Base-by-base conservation (phyloP, 2,329 filamentous ascomycete genomes). In the Apiospora rasikravindrae region DNA sequence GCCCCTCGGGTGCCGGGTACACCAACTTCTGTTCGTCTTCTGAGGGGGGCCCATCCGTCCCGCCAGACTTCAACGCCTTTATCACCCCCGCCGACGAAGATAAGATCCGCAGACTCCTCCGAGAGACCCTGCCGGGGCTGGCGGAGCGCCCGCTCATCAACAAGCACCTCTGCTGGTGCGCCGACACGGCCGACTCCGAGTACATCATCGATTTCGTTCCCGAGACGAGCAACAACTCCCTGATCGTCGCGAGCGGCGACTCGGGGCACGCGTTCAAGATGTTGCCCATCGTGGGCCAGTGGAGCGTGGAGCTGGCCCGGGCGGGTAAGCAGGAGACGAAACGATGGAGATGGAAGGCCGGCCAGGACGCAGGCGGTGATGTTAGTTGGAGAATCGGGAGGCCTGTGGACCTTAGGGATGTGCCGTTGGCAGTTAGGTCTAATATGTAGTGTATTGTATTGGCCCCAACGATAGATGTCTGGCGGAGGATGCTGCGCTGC, bases 201-300 rank as follows among this genome's bases (percentile, higher is more conserved):
- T 92, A 86, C 74, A 84, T 90, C 68, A 84, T 92, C 61, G 89
- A 91, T 76, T 88, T 85, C 70, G 86, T 91, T 0, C 89, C 89
- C 7, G 45, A 22, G 19, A 49, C 19, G 0, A 78, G 81, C 0
- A 87, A 83, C 1, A 80, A 81, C 1, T 85, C 83, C 0, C 81
- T 91, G 2, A 78, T 91, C 2, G 77, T 90, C 0, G 74, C 87
- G 0, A 86, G 87, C 0, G 89, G 89, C 0, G 89, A 91, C 75
- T 91, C 88, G 1, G 89, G 89, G 0, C 89, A 91, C 76, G 88
- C 86, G 0, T 90, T 90, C 78, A 91, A 91, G 79, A 89, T 91
- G 87, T 83, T 91, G 68, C 89, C 88, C 0, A 83, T 90, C 33
- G 81, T 89, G n/a, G 89, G 89, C 0, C 78, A 81, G n/a, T 91